Percentiles rank a stretch among this genome's conserved stretches.
phyloP scores from a whole-genome alignment of 148 eudicot genomes.

The Polygonum aviculare region DNA sequence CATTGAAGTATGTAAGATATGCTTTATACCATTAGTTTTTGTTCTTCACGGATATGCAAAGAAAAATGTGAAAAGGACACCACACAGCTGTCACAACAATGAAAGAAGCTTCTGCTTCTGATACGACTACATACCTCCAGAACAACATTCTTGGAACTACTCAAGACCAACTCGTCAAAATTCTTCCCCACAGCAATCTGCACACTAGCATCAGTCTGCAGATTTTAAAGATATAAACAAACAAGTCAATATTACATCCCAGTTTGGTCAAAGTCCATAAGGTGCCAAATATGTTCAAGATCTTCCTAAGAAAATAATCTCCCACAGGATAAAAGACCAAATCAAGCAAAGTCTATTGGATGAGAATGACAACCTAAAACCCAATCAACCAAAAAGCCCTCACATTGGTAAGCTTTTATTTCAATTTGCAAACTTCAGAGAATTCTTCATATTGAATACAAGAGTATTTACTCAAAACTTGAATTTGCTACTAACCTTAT shows the following conservation, averaged over 20 bases:
- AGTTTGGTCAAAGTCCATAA: not conserved
- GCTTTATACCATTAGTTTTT: not conserved
- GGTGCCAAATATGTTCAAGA: not conserved
- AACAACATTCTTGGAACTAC: conserved; percentile 53
- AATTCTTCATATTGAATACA: not conserved
- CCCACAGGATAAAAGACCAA: not conserved
- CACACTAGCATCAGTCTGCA: conserved; percentile 61
- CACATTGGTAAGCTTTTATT: not conserved
- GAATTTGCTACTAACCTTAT: not conserved
- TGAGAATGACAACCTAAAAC: not conserved
- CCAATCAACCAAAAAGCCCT: not conserved
- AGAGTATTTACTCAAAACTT: not conserved
- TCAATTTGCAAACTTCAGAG: not conserved
- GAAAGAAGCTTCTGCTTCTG: not conserved
- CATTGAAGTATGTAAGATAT: not conserved
- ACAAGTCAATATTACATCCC: not conserved
- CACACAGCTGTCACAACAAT: not conserved
- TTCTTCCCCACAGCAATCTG: conserved; percentile 76
- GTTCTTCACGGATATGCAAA: not conserved
- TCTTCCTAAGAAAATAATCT: not conserved
- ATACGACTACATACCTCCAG: conserved; percentile 52
- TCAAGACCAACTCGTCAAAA: conserved; percentile 62
- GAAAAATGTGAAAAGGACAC: not conserved
- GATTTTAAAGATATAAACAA: conserved; percentile 3
- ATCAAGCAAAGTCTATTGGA: not conserved